Conservation (phyloP, 305 asterid species). For the Plantago rigida region DNA sequence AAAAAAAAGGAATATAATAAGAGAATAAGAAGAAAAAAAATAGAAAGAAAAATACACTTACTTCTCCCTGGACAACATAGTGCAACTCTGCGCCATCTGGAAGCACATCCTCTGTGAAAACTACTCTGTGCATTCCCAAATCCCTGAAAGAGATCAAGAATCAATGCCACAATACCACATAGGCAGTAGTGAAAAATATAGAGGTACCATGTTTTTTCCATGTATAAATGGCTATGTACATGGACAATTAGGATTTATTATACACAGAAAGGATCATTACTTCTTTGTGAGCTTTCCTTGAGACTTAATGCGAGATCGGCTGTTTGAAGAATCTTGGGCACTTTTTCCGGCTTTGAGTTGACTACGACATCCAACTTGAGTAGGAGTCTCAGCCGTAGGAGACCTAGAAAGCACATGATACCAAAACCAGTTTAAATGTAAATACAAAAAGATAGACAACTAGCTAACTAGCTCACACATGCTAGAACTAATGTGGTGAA, state of each 20-base stretch:
- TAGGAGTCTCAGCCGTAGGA: constrained; percentile 28
- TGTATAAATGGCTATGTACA: constrained; percentile 8
- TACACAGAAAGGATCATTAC: constrained; percentile 29
- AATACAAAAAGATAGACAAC: constrained; percentile 15
- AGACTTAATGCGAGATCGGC: constrained; percentile 36
- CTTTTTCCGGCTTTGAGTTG: constrained; percentile 30
- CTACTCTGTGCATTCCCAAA: constrained; percentile 66
- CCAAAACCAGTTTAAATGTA: not conserved
- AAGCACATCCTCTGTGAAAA: constrained; percentile 49
- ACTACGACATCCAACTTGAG: constrained; percentile 29
- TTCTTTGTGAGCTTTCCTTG: constrained; percentile 58
- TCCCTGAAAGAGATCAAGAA: constrained; percentile 45
- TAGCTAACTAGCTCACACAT: not conserved
- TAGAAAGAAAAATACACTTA: constrained; percentile 24
- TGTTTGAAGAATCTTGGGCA: constrained; percentile 31
- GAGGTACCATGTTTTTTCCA: not conserved
- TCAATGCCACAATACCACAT: constrained; percentile 14
- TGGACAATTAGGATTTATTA: constrained; percentile 14
- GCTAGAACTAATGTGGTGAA: too few relatives aligned
- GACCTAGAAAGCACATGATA: constrained; percentile 34
- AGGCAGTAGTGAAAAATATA: constrained; percentile 7
- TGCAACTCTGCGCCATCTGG: constrained; percentile 67
- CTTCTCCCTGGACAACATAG: constrained; percentile 66
- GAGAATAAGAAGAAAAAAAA: not conserved
- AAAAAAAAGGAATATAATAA: not conserved